Evolutionary conservation across 345 rosid genomes (phyloP).

Genomic region (Capsella bursapastoris): DNA sequence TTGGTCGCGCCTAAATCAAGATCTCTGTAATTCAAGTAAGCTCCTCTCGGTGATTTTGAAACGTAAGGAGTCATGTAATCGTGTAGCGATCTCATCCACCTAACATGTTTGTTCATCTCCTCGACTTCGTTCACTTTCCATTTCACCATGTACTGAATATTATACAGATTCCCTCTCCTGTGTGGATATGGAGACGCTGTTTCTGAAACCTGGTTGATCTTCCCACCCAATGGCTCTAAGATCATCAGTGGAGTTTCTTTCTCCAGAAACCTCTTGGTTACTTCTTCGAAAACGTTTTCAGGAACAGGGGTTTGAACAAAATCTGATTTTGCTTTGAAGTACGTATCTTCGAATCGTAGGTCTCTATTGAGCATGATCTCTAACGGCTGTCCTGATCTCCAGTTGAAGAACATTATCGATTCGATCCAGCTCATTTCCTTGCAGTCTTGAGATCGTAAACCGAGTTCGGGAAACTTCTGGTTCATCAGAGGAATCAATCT

Average conservation of each 20-base stretch:
- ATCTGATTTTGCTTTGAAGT: conserved; percentile 72
- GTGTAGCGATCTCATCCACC: conserved; percentile 51
- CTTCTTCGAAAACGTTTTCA: conserved; percentile 36
- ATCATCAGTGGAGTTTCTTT: conserved; percentile 40
- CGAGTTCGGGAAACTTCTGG: conserved; percentile 51
- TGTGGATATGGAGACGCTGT: conserved; percentile 43
- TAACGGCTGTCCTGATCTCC: conserved; percentile 46
- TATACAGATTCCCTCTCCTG: conserved; percentile 39
- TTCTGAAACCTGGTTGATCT: conserved; percentile 29
- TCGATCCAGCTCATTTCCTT: conserved; percentile 57
- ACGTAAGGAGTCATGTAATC: conserved; percentile 57
- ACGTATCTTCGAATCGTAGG: conserved; percentile 22
- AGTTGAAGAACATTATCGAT: conserved; percentile 48
- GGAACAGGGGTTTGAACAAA: conserved; percentile 55
- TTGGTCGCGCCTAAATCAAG: conserved; percentile 45
- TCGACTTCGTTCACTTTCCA: conserved; percentile 44
- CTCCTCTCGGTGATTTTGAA: conserved; percentile 55
- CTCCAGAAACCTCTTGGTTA: conserved; percentile 49
- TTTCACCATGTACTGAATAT: conserved; percentile 43
- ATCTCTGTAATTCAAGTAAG: conserved; percentile 68
- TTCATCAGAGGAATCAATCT: conserved; percentile 46
- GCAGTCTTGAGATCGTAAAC: conserved; percentile 47
- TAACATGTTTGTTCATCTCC: conserved; percentile 45
- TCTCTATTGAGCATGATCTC: conserved; percentile 47
- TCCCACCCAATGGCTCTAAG: conserved; percentile 45